Evolutionary conservation across 441 rosid species (phyloP), one percentile per base, ranked within the genome.

Genomic region (Erysimum cheiri): DNA sequence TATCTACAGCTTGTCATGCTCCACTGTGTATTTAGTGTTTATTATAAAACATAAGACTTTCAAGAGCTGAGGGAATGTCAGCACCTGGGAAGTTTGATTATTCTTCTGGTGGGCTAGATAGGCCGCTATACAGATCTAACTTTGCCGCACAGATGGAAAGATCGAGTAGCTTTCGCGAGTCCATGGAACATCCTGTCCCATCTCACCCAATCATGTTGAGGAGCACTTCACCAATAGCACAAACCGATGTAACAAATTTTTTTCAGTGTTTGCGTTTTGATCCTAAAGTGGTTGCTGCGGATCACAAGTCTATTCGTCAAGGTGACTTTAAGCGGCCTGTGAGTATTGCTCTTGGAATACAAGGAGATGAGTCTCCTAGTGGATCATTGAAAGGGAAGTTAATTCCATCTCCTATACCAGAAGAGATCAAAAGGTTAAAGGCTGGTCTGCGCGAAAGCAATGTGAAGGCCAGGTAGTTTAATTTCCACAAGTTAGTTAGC

Each of bases 161-260:
- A 85, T 86, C 93, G 1, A 81, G 93, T 76, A 88, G 96, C 83
- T 92, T 90, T 78, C 90, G 87, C 17, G 96, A 90, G 87, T 81
- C 85, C 76, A 77, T 84, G 84, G 97, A 92, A 82, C 87, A 81
- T 76, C 83, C 89, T 44, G 74, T 78, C 69, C 76, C 84, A 36
- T 77, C 91, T 84, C 84, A 83, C 62, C 86, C 91, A 69, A 85
- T 70, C 79, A 84, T 81, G 88, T 72, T 87, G 33, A 87, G 93
- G 85, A 88, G 78, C 79, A 77, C 82, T 77, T 80, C 89, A 73
- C 64, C 78, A 28, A 55, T 77, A 70, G 72, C 86, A 32, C 96
- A 88, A 75, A 85, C 76, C 60, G 98, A 96, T 68, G 87, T 93
- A 67, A 67, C 79, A 60, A 87, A 73, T 79, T 96, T 93, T 83